These are phyloP conservation scores for Lipomyces lipofer DNA, from an alignment of 805 yeast genomes.

Conservation along the genomic window DNA sequence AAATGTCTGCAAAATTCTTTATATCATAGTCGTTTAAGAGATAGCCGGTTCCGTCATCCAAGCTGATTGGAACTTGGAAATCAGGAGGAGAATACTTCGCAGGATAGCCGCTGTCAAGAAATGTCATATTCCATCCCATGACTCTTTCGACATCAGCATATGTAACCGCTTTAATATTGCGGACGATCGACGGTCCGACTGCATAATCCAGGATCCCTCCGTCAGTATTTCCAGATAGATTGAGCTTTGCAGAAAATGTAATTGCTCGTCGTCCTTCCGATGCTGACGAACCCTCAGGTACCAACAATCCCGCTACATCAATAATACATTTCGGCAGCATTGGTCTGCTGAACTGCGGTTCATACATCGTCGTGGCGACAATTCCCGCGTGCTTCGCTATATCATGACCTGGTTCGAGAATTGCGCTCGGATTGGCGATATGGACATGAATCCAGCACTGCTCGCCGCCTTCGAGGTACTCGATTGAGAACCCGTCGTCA, in stretches of 20 bases:
- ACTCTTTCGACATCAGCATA: slow-evolving; percentile 61
- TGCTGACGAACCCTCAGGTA: slow-evolving; percentile 32
- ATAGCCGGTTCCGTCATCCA: not conserved
- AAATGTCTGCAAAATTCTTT: not conserved
- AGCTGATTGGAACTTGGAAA: not conserved
- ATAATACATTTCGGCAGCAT: slow-evolving; percentile 61
- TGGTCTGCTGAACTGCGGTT: slow-evolving; percentile 63
- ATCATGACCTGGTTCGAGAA: slow-evolving; percentile 44
- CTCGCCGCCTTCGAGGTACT: slow-evolving; percentile 29
- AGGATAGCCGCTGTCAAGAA: slow-evolving; percentile 7
- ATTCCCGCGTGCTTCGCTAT: slow-evolving; percentile 59
- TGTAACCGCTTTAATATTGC: slow-evolving; percentile 55
- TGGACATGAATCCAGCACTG: slow-evolving; percentile 60
- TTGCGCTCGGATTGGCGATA: slow-evolving; percentile 86
- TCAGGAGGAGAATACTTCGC: not conserved
- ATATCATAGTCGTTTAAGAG: slow-evolving; percentile 11
- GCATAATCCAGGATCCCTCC: slow-evolving; percentile 33
- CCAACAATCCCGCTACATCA: slow-evolving; percentile 7
- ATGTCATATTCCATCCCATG: slow-evolving; percentile 20
- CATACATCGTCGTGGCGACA: slow-evolving; percentile 67
- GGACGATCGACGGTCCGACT: slow-evolving; percentile 47
- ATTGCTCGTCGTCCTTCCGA: slow-evolving; percentile 46
- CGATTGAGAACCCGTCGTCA: slow-evolving; percentile 86
- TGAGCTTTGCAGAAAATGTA: slow-evolving; percentile 45
- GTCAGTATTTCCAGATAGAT: slow-evolving; percentile 28